These are phyloP conservation scores for Celoporthe dispersa DNA, from an alignment of 2,329 filamentous ascomycete genomes.

Conservation along the genomic window DNA sequence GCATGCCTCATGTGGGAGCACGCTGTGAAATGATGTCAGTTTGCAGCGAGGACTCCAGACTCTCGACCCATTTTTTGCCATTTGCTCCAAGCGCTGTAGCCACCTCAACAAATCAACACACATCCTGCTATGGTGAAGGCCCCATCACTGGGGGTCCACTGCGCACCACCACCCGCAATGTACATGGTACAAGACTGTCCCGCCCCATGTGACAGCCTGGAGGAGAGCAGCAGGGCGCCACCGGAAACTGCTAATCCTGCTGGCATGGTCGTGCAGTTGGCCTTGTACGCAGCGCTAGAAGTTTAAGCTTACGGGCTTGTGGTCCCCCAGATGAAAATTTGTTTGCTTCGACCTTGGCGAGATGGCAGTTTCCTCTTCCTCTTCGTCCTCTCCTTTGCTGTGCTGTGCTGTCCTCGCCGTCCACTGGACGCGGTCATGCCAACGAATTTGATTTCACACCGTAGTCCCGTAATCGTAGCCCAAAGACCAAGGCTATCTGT, in stretches of 20 bases:
- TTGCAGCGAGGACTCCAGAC: constrained; percentile 12
- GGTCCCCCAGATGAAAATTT: background rate
- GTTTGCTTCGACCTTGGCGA: constrained; percentile 3
- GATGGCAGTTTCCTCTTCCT: background rate
- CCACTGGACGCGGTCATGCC: background rate
- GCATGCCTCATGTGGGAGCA: background rate
- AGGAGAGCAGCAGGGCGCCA: constrained; percentile 1
- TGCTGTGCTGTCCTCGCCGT: background rate
- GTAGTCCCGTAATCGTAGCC: background rate
- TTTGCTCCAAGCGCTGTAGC: constrained; percentile 25
- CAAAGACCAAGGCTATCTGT: background rate
- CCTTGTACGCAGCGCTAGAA: background rate
- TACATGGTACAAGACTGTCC: background rate
- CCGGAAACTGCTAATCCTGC: constrained; percentile 7
- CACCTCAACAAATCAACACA: constrained; percentile 14
- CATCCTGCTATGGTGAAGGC: background rate
- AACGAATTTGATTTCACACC: background rate
- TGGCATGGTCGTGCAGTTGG: background rate
- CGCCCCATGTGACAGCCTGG: constrained; percentile 15
- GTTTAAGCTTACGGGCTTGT: constrained; percentile 7
- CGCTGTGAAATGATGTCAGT: constrained; percentile 25
- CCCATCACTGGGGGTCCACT: constrained; percentile 21
- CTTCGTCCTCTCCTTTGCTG: background rate
- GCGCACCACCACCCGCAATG: constrained; percentile 7
- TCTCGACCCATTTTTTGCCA: background rate